Base-by-base conservation (phyloP, 805 yeast species). In the Metschnikowia henanensis region DNA sequence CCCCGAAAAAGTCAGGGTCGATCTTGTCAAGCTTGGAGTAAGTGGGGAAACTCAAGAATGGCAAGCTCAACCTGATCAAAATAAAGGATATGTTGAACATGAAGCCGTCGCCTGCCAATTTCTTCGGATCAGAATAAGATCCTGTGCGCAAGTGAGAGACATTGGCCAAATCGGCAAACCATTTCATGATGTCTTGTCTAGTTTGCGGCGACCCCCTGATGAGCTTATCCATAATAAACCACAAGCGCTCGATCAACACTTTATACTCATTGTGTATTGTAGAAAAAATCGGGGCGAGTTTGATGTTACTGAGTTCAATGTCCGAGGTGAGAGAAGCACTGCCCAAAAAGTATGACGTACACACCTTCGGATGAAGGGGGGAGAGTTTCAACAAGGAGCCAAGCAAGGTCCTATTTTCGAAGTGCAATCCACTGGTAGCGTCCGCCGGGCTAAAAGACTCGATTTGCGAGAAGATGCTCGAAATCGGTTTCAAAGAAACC, bases 71-170 rank as follows among this genome's bases (percentile, higher is more conserved):
- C 55, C 77, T 80, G 46, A 85, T 75, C 47, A 90, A 66, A 1
- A 91, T 70, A 47, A 80, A 59, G 0, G 90, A 72, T 15, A 89
- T 73, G 64, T 92, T 92, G 41, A 83, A 71, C 86, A 90, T 85
- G 49, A 94, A 76, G 1, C 89, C 89, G 67, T 92, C 89, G 6
- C 87, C 73, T 1, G 95, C 82, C 39, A 87, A 68, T 44, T 80
- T 76, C 13, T 72, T 69, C 10, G 79, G 76, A 54, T 84, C 82
- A 3, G 91, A 84, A 60, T 87, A 95, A 50, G 84, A 81, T 40
- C 96, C 96, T 55, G 88, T 77, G 66, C 98, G 81, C 52, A 88
- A 75, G 63, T 90, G 97, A 60, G 91, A 90, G 39, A 78, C 74
- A 56, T 92, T 87, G n/a, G 88, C 77, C 31, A 89, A 73, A 21